A percentile compares a stretch with the other conserved stretches of the same genome.
These are phyloP conservation scores for Pythium apleroticum DNA, from an alignment of 352 stramenopile genomes.

Conservation along the genomic window DNA sequence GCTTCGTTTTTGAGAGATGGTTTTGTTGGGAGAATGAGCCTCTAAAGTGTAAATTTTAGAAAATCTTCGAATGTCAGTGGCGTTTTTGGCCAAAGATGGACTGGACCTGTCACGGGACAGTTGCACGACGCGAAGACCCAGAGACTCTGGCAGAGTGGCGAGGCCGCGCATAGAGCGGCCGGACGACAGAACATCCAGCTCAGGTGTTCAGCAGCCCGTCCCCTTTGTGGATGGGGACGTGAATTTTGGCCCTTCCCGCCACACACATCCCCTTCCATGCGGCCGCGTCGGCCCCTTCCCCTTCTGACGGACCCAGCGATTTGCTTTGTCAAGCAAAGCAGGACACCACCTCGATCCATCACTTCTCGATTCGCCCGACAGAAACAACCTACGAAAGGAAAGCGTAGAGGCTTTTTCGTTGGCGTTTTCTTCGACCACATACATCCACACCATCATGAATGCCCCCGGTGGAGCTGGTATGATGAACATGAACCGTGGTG, in stretches of 20 bases:
- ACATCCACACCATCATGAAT: conserved; percentile 24
- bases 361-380: conserved; percentile 11
- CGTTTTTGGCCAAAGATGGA: not conserved
- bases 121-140: not conserved
- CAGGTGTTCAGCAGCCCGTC: not conserved
- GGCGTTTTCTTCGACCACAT: not conserved
- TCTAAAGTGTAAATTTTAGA: not conserved
- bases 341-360: not conserved
- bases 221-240: not conserved
- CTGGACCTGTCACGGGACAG: not conserved
- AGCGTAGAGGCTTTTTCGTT: not conserved
- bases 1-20: not conserved
- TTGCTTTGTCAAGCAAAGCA: not conserved
- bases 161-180: not conserved
- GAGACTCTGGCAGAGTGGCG: too few species aligned
- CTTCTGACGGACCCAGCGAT: not conserved
- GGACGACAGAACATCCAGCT: not conserved
- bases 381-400: conserved; percentile 6
- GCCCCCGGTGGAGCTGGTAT: conserved; percentile 12
- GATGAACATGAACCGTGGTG: conserved; percentile 23
- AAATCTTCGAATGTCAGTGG: not conserved
- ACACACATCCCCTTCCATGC: conserved; percentile 1
- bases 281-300: not conserved
- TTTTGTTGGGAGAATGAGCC: not conserved
- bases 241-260: not conserved